A percentile compares a stretch with the other conserved stretches of the same genome.
Conservation (phyloP, 148 eudicot genomes). For the Fallopia convolvulus region DNA sequence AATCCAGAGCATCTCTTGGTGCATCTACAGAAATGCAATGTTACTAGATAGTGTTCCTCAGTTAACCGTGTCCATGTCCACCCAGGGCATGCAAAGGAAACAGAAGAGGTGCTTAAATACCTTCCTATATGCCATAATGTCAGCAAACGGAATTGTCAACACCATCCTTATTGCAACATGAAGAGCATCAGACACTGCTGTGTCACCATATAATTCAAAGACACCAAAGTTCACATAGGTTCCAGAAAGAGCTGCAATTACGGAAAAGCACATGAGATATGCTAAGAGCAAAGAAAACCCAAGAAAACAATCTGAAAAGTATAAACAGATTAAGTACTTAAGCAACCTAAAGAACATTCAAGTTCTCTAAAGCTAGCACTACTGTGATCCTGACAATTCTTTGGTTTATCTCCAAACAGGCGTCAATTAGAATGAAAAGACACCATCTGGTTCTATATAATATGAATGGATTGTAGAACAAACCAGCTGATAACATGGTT, state of each 20-base stretch:
- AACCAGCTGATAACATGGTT: slow-evolving; percentile 68
- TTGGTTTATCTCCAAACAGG: neutral
- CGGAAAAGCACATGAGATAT: slow-evolving; percentile 10
- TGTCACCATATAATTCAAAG: slow-evolving; percentile 95
- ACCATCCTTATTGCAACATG: slow-evolving; percentile 77
- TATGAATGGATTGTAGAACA: neutral
- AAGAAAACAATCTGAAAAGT: neutral
- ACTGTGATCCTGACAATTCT: neutral
- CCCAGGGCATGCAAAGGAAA: neutral
- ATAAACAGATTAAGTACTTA: neutral
- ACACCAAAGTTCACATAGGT: slow-evolving; percentile 94
- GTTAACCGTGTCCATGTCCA: neutral
- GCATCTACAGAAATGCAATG: neutral
- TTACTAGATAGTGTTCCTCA: neutral
- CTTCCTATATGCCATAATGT: slow-evolving; percentile 81
- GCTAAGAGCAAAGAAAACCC: neutral
- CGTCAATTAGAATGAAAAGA: neutral
- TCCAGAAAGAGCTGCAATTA: slow-evolving; percentile 71
- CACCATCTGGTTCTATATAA: neutral
- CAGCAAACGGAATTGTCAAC: slow-evolving; percentile 66
- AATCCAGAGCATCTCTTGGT: neutral
- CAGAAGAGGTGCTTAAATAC: slow-evolving; percentile 23
- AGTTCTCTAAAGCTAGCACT: neutral
- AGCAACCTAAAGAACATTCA: neutral
- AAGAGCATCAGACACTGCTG: slow-evolving; percentile 85